Percentiles rank a stretch among this genome's conserved stretches.
phyloP scores from a whole-genome alignment of 148 eudicot genomes.

The Vaccinium darrowii region DNA sequence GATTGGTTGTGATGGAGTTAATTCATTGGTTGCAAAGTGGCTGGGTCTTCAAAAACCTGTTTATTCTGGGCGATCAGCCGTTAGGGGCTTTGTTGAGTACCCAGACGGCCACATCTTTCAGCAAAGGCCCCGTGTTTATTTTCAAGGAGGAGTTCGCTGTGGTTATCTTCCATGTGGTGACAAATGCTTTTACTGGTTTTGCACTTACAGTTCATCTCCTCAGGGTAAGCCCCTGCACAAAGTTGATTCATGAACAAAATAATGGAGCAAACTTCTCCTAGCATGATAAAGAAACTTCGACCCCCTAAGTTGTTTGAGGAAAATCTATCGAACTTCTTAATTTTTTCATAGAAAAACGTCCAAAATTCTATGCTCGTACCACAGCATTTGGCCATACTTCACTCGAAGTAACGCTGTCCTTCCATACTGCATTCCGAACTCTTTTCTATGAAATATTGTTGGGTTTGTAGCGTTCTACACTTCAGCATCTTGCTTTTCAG shows the following conservation, averaged over 20 bases:
- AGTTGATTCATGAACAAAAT: background rate
- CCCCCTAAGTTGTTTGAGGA: background rate
- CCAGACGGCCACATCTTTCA: slow-evolving; percentile 37
- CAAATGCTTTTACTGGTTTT: slow-evolving; percentile 45
- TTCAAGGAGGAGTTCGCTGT: slow-evolving; percentile 39
- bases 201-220: slow-evolving; percentile 30
- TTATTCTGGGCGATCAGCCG: slow-evolving; percentile 29
- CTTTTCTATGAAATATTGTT: background rate
- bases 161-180: slow-evolving; percentile 47
- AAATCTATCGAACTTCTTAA: background rate
- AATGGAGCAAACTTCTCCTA: background rate
- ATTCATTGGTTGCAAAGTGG: slow-evolving; percentile 47
- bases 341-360: background rate
- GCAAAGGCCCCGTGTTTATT: slow-evolving; percentile 21
- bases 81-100: slow-evolving; percentile 51
- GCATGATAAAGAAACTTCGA: background rate
- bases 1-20: slow-evolving; percentile 61
- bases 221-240: slow-evolving; percentile 22
- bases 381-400: background rate
- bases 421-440: background rate
- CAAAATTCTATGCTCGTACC: background rate
- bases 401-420: background rate
- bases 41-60: slow-evolving; percentile 39
- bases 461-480: background rate
- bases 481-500: background rate